Evolutionary conservation across 73 alveolate species (phyloP), one percentile per base, ranked within the genome.

Genomic region (Tetrahymena thermophila): DNA sequence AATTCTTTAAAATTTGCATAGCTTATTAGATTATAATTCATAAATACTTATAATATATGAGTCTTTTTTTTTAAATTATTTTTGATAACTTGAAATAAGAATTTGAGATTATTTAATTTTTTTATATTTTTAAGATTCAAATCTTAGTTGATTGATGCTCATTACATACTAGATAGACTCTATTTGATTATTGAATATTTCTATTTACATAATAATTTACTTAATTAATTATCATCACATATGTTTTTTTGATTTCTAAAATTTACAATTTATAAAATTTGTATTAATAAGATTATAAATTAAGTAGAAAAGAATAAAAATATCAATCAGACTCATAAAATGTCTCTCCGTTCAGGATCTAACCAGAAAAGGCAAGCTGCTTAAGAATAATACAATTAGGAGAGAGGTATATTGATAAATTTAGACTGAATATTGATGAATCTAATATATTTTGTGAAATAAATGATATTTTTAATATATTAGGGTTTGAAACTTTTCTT

Each of bases 401-500:
- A 71, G 89, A 71, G 89, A 71, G 89, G 89, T 71, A 71, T n/a
- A n/a, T 23, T 28, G 4, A 25, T 25, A 23, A 15, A 71, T 31
- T 50, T 9, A 50, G 83, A 0, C 15, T 50, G 15, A 11, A 1
- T 14, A 5, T 50, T 50, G 31, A 15, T 14, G 7, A 15, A 50
- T 15, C 1, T 50, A 16, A 21, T 50, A 50, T 5, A 5, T 14
- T 50, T 50, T 15, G 31, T 2, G 6, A 16, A 19, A 21, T 11
- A 50, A 50, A 50, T 50, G 6, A 17, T 28, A 13, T 23, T 71
- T 28, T 31, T 28, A 19, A 28, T 28, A 19, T 19, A 25, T 28
- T 71, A 71, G 89, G 89, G 89, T 71, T 71, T 71, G 89, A 71
- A 71, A 71, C 89, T 71, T 71, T 71, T 71, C 89, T 71, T 71